Base-by-base conservation (phyloP, 495 filamentous ascomycete genomes). In the Penicillium coprophilum region DNA sequence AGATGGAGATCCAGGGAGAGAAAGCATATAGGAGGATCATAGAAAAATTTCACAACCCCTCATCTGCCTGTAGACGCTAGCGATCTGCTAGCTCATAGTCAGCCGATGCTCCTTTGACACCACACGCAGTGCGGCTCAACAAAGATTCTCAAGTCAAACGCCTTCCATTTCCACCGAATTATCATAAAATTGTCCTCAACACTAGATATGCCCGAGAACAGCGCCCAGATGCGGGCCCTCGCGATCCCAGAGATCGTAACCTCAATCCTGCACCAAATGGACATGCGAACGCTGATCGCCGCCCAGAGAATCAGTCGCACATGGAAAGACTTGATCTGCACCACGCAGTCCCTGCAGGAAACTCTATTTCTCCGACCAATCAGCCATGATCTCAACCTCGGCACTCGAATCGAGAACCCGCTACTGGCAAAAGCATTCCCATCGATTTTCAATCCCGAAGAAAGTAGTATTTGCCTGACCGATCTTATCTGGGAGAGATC, bases 271-370 rank as follows among this genome's bases (percentile, higher is more conserved):
- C 38, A 44, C 17, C 50, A 53, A 21, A 45, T 53, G 50, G 50
- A 53, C 27, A 53, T 53, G 50, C 50, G 50, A 21, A 53, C 50
- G 20, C 38, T 53, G 19, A 30, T 53, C 39, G 32, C n/a, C 39
- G n/a, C 28, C 38, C 50, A 45, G 34, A 27, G 39, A 5, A 20
- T 44, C 3, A 43, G 21, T 31, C 38, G 9, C 12, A 34, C 13
- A 17, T 52, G 30, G 49, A 24, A 41, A 40, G 34, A 40, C 19
- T 23, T 30, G 39, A 43, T 43, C 40, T 43, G 40, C 40, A 43
- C 17, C 19, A 43, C 40, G 8, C 9, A 43, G 19, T 43, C 15
- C 9, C 17, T 43, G 17, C 40, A 43, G 40, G 40, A 43, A 10
- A 20, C n/a, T 43, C 40, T 43, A 17, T 43, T 43, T 21, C 17